Conservation (phyloP, 2,329 filamentous ascomycete species). For the Setomelanomma holmii region DNA sequence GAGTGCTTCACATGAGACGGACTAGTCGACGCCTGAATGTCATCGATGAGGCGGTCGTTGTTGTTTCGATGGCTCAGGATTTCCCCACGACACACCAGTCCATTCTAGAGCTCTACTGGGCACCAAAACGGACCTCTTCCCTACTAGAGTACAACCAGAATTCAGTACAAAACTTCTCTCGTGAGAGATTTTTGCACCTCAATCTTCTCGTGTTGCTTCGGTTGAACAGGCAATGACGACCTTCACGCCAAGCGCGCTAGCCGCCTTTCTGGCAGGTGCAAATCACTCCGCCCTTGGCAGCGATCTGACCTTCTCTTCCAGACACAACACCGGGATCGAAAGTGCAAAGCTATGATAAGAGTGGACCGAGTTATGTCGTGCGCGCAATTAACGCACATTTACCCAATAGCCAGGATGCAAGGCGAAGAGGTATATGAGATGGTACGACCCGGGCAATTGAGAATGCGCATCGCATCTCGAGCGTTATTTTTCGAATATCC, state of each 20-base stretch:
- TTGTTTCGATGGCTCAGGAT: no score
- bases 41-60: no score
- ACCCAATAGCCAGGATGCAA: constrained; percentile 14
- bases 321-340: constrained; percentile 29
- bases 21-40: no score
- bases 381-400: constrained; percentile 21
- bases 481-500: constrained; percentile 2
- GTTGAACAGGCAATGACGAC: constrained; percentile 6
- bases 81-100: no score
- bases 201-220: neutral
- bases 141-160: no score
- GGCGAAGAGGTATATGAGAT: constrained; percentile 22
- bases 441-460: constrained; percentile 1
- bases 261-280: constrained; percentile 39
- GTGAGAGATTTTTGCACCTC: no score
- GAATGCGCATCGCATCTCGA: neutral
- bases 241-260: constrained; percentile 30
- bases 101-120: no score
- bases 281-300: constrained; percentile 34
- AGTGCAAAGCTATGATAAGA: constrained; percentile 25
- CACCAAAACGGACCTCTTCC: no score
- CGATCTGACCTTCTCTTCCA: constrained; percentile 39
- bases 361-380: constrained; percentile 21
- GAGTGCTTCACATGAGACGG: no score
- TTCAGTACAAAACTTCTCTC: no score